Evolutionary conservation across 345 rosid species (phyloP).

Genomic region (Eucalyptus polyanthemos): DNA sequence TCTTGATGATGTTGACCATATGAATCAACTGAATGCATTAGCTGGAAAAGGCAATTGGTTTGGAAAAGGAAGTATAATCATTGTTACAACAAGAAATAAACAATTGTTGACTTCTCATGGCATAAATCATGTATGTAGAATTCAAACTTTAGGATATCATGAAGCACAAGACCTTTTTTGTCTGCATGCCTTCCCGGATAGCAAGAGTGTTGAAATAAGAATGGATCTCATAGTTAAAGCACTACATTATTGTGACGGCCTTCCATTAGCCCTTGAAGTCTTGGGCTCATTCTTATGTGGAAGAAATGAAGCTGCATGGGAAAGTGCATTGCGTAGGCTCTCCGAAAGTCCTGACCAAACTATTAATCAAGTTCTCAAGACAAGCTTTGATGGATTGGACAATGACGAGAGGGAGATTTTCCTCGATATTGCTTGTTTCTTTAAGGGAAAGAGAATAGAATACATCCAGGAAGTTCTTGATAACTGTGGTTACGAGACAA

Average conservation of each 20-base stretch:
- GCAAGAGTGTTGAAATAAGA: no score
- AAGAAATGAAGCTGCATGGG: accelerated
- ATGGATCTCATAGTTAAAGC: no score
- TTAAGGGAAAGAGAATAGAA: accelerated
- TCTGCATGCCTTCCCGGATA: no score
- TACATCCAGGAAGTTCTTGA: not conserved
- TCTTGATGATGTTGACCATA: accelerated
- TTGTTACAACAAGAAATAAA: no score
- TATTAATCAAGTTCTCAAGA: not conserved
- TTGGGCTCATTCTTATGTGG: not conserved
- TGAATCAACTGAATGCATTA: accelerated
- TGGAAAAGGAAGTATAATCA: no score
- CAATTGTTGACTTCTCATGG: no score
- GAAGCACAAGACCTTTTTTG: accelerated
- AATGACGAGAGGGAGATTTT: not conserved
- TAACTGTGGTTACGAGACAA: accelerated
- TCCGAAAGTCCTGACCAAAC: not conserved
- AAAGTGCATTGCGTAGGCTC: not conserved
- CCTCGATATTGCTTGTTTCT: not conserved
- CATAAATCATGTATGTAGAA: accelerated
- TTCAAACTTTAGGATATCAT: accelerated
- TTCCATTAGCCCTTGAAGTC: no score
- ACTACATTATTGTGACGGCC: no score
- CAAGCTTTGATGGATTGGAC: not conserved
- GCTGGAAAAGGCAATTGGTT: no score